Evolutionary conservation across 75 land plant species (phyloP).

Genomic region (Gnetum montanum): DNA sequence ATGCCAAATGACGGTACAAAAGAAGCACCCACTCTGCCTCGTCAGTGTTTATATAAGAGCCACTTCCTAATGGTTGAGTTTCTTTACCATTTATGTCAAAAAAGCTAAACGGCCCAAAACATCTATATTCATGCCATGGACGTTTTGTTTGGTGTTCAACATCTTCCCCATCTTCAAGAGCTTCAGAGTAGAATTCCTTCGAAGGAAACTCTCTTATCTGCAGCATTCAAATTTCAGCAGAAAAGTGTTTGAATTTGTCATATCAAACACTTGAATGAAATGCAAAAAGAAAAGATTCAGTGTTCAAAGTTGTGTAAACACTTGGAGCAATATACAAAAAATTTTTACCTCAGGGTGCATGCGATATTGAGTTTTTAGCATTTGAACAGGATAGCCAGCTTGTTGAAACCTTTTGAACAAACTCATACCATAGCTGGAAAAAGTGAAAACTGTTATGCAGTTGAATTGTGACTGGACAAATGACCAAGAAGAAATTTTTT

Average conservation of each 20-base stretch:
- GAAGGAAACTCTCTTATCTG: constrained; percentile 96
- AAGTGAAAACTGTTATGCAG: too few relatives aligned
- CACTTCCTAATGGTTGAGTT: constrained; percentile 65
- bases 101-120: constrained; percentile 94
- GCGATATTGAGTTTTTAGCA: constrained; percentile 94
- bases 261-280: too few relatives aligned
- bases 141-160: constrained; percentile 51
- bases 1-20: constrained; percentile 52
- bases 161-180: constrained; percentile 63
- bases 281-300: too few relatives aligned
- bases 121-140: constrained; percentile 73
- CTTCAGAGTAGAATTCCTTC: constrained; percentile 69
- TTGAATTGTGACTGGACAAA: too few relatives aligned
- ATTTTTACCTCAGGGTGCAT: constrained; percentile 95
- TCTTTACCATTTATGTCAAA: constrained; percentile 83
- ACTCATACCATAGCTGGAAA: constrained; percentile 73
- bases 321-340: too few relatives aligned
- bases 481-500: too few relatives aligned
- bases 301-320: too few relatives aligned
- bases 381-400: constrained; percentile 90
- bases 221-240: too few relatives aligned
- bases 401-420: constrained; percentile 88
- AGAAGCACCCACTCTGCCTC: constrained; percentile 73
- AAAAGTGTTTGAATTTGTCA: too few relatives aligned
- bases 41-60: constrained; percentile 78